phyloP scores from a whole-genome alignment of 2,329 filamentous ascomycete genomes.

The Thielaviopsis punctulata region DNA sequence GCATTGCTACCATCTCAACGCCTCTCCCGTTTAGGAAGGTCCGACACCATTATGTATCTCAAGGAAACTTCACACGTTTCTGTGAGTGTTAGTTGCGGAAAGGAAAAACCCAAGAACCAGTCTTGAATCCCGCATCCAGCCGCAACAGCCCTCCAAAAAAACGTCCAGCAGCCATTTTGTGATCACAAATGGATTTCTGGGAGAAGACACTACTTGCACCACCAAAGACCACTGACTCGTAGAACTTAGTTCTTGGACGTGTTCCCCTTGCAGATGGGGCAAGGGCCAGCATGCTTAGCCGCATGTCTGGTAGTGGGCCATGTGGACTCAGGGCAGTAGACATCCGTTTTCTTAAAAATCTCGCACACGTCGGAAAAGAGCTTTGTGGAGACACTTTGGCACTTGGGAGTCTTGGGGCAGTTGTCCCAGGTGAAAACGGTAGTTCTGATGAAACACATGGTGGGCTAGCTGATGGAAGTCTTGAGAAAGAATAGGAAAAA shows the following conservation, averaged over 20 bases:
- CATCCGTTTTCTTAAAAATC: neutral
- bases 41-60: too few species aligned
- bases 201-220: too few species aligned
- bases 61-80: neutral
- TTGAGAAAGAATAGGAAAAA: neutral
- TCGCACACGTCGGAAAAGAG: neutral
- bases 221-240: too few species aligned
- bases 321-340: neutral
- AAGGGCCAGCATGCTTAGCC: neutral
- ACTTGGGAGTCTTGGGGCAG: neutral
- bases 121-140: neutral
- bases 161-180: neutral
- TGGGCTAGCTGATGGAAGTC: neutral
- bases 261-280: neutral
- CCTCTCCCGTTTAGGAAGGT: too few species aligned
- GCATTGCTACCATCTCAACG: too few species aligned
- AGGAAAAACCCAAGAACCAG: neutral
- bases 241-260: neutral
- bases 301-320: neutral
- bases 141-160: neutral
- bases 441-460: neutral
- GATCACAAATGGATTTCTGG: too few species aligned
- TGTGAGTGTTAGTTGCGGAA: neutral
- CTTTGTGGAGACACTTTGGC: neutral
- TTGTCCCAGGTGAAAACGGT: neutral